Percentiles rank a stretch among this genome's conserved stretches.
Conservation (phyloP, 192 early-diverging fungal genomes). For the Kappamyces sp. region DNA sequence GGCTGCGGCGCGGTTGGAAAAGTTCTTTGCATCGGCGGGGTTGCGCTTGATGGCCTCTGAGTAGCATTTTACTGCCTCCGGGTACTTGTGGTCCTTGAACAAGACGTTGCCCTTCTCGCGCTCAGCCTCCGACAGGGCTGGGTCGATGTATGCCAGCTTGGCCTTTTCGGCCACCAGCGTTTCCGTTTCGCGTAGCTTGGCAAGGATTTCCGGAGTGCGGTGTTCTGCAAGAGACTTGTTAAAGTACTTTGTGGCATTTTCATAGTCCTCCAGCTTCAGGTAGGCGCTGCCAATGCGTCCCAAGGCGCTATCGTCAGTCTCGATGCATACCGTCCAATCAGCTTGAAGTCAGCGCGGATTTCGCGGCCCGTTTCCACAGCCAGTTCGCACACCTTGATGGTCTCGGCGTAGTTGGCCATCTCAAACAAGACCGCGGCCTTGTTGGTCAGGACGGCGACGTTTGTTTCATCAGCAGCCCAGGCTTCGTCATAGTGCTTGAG, state of each 20-base stretch:
- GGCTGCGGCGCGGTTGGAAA: constrained; percentile 94
- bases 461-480: constrained; percentile 80
- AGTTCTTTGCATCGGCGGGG: constrained; percentile 79
- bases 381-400: constrained; percentile 85
- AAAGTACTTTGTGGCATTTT: constrained; percentile 88
- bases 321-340: constrained; percentile 67
- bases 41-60: constrained; percentile 97
- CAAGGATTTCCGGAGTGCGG: constrained; percentile 85
- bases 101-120: constrained; percentile 90
- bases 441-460: constrained; percentile 92
- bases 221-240: constrained; percentile 92
- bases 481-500: constrained; percentile 86
- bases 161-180: constrained; percentile 72
- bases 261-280: constrained; percentile 66
- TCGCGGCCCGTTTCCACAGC: constrained; percentile 91
- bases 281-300: constrained; percentile 89
- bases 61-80: constrained; percentile 85
- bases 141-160: constrained; percentile 82
- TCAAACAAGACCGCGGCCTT: constrained; percentile 95
- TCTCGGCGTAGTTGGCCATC: constrained; percentile 85
- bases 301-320: constrained; percentile 58
- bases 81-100: constrained; percentile 84
- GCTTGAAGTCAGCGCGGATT: constrained; percentile 85
- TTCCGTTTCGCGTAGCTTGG: constrained; percentile 80
- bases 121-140: constrained; percentile 76